Percentiles rank a stretch among this genome's conserved stretches.
phyloP scores from a whole-genome alignment of 164 flowering plant species.

The Aristolochia californica region DNA sequence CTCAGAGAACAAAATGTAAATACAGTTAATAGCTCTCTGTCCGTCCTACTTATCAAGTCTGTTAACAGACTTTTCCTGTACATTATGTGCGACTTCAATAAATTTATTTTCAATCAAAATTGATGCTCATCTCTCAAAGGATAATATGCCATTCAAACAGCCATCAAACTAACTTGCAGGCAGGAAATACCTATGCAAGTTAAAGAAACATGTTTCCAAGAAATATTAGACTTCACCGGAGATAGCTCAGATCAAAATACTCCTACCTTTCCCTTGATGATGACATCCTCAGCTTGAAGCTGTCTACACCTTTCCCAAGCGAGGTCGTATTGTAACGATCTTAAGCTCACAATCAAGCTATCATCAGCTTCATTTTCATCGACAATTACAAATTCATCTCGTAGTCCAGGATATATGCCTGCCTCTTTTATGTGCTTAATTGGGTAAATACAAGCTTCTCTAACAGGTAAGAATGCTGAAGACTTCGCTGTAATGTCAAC shows the following conservation, averaged over 20 bases:
- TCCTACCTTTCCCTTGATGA: slow-evolving; percentile 87
- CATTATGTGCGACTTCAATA: no score
- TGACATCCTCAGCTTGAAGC: slow-evolving; percentile 92
- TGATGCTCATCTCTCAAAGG: no score
- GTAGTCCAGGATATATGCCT: slow-evolving; percentile 70
- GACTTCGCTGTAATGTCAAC: slow-evolving; percentile 87
- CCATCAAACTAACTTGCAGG: no score
- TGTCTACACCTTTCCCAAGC: slow-evolving; percentile 97
- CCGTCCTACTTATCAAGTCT: no score
- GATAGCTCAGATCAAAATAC: neutral
- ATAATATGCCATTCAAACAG: no score
- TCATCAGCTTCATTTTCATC: slow-evolving; percentile 78
- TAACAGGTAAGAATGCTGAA: slow-evolving; percentile 68
- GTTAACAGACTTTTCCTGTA: no score
- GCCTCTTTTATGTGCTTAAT: slow-evolving; percentile 67
- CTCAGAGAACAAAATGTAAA: no score
- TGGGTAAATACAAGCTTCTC: slow-evolving; percentile 73
- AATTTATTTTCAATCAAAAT: no score
- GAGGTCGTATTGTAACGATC: slow-evolving; percentile 58
- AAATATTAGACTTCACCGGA: no score
- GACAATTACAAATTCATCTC: slow-evolving; percentile 72
- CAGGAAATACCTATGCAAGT: no score
- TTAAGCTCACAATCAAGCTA: slow-evolving; percentile 70
- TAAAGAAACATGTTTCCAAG: no score
- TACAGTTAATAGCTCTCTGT: no score